Base-by-base conservation (phyloP, 2,329 filamentous ascomycete genomes). In the Nigrospora sphaerica region DNA sequence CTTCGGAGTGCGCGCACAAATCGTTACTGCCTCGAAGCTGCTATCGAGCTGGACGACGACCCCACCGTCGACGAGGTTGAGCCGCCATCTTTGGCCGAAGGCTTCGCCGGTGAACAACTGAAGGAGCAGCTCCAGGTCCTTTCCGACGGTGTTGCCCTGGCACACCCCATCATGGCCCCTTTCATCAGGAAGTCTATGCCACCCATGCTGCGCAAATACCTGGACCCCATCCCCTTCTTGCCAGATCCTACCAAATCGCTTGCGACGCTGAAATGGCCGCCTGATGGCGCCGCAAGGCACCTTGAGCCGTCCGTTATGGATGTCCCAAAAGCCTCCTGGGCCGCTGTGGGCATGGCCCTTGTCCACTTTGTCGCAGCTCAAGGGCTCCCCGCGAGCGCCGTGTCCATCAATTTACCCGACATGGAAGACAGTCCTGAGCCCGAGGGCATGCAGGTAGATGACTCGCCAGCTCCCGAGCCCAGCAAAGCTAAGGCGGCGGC, bases 1-100 rank as follows among this genome's bases (percentile, higher is more conserved):
- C 61, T 85, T 38, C 75, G 73, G 39, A 83, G 81, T 51, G 59
- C 67, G 0, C 71, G 80, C 12, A 70, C 83, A 23, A 77, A 73
- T 52, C 68, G 81, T 33, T 85, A 78, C 56, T 84, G 81, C 48
- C 65, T 85, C 2, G 81, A 85, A 57, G 78, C 81, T 32, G 81
- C 81, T 6, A 77, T 85, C 32, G 81, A 85, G 60, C 65, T 84
- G 34, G 81, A 85, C 52, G 81, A 85, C 55, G 81, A 85, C 53
- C 81, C 81, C 0, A 72, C 80, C 3, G 67, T 83, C 2, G 71
- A 73, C 28, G 80, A 85, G 50, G 74, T 84, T 12, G 75, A 81
- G 32, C 81, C 81, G 0, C 77, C 78, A 0, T 82, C 80, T 1
- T 63, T 85, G 13, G 79, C 80, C 37, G 81, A 85, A 55, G 78